These are phyloP conservation scores for Ceratorhiza oryzae-sativae DNA, from an alignment of 1,284 basidiomycete species.

Conservation along the genomic window DNA sequence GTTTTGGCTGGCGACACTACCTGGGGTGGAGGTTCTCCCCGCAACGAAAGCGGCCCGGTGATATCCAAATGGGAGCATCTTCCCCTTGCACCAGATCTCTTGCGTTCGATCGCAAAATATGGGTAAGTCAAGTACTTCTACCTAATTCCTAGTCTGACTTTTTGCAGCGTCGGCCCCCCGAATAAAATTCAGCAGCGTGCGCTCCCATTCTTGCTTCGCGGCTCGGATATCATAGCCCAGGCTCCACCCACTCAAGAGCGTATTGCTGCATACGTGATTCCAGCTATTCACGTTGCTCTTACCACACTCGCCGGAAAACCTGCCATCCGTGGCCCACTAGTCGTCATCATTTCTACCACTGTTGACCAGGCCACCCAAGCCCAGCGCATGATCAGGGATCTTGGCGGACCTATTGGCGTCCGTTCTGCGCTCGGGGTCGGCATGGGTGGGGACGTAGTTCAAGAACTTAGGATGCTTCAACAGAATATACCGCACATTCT, in stretches of 20 bases:
- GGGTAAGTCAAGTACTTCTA: slow-evolving; percentile 66
- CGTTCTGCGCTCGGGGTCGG: slow-evolving; percentile 88
- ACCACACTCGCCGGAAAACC: slow-evolving; percentile 59
- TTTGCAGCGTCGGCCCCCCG: slow-evolving; percentile 85
- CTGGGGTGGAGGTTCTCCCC: slow-evolving; percentile 57
- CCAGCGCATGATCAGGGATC: slow-evolving; percentile 94
- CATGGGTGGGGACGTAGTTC: slow-evolving; percentile 70
- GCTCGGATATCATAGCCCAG: slow-evolving; percentile 96
- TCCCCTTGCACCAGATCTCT: slow-evolving; percentile 82
- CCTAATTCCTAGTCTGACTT: slow-evolving; percentile 28
- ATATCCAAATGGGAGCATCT: slow-evolving; percentile 98
- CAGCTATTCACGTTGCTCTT: slow-evolving; percentile 86
- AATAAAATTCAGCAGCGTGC: slow-evolving; percentile 99
- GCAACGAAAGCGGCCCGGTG: slow-evolving; percentile 77
- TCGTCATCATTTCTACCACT: slow-evolving; percentile 94
- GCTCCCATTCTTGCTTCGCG: slow-evolving; percentile 91
- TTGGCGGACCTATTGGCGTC: slow-evolving; percentile 90
- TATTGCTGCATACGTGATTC: slow-evolving; percentile 96
- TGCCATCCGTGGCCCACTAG: slow-evolving; percentile 78
- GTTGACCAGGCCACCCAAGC: slow-evolving; percentile 99
- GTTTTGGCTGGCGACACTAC: slow-evolving; percentile 57
- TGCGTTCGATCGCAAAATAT: slow-evolving; percentile 90
- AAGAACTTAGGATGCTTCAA: slow-evolving; percentile 83
- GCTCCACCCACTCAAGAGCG: slow-evolving; percentile 98
- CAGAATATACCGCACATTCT: slow-evolving; percentile 94